phyloP scores from a whole-genome alignment of 2,329 filamentous ascomycete species.

The Pseudogymnoascus sp. region DNA sequence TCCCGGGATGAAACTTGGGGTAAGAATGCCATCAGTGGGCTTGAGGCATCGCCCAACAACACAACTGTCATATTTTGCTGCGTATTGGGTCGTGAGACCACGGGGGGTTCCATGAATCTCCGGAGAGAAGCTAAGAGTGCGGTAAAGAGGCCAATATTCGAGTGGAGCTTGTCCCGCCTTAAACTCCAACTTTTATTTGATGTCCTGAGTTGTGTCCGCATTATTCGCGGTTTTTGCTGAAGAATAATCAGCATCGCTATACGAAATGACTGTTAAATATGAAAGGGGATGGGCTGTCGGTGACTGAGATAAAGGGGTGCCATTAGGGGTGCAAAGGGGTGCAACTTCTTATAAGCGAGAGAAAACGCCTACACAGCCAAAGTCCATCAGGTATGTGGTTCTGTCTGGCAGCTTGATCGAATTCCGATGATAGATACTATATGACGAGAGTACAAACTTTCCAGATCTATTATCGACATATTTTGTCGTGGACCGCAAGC shows the following conservation, averaged over 20 bases:
- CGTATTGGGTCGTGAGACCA: neutral
- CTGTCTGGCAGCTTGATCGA: neutral
- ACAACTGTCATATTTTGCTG: neutral
- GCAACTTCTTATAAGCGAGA: neutral
- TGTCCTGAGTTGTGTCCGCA: neutral
- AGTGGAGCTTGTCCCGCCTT: neutral
- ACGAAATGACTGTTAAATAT: neutral
- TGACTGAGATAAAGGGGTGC: neutral
- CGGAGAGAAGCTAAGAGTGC: neutral
- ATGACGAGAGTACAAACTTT: neutral
- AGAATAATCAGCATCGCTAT: neutral
- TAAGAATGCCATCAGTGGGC: neutral
- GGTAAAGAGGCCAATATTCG: neutral
- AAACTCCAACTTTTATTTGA: neutral
- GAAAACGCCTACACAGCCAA: neutral
- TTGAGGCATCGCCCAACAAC: neutral
- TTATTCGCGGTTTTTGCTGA: neutral
- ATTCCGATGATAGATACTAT: neutral
- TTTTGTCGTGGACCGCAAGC: no score
- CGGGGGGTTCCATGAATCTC: neutral
- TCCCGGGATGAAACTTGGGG: neutral
- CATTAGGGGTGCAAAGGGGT: neutral
- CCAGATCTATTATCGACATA: neutral
- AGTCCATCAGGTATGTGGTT: neutral
- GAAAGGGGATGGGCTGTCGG: neutral